Evolutionary conservation across 2,329 filamentous ascomycete species (phyloP).

Genomic region (Boeremia exigua): DNA sequence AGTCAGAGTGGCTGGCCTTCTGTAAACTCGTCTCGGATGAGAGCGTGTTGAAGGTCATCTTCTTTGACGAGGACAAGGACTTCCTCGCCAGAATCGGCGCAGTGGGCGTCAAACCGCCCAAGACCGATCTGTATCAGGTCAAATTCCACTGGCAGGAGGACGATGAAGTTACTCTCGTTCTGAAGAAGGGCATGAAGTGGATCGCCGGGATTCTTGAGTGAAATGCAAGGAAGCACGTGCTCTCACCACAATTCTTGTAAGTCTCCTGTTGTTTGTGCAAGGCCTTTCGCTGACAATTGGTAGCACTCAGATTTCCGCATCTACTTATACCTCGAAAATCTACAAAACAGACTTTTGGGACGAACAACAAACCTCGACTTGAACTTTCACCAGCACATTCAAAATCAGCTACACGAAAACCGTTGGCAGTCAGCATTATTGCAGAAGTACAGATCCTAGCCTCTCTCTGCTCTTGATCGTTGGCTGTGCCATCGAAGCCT

Average conservation of each 20-base stretch:
- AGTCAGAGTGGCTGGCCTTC: slow-evolving; percentile 10
- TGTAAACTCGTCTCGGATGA: slow-evolving; percentile 16
- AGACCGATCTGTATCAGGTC: slow-evolving; percentile 11
- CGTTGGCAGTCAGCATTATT: not conserved
- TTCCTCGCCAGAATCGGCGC: slow-evolving; percentile 10
- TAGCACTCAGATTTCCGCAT: not conserved
- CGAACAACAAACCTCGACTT: not conserved
- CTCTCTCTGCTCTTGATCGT: not conserved
- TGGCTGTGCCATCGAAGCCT: not conserved
- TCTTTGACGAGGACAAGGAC: slow-evolving; percentile 11
- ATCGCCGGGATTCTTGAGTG: slow-evolving; percentile 12
- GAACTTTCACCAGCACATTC: not conserved
- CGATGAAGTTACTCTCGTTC: slow-evolving; percentile 4
- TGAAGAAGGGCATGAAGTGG: slow-evolving; percentile 15
- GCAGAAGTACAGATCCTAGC: not conserved
- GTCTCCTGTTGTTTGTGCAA: not conserved
- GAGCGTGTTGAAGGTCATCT: slow-evolving; percentile 12
- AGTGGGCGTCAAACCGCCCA: slow-evolving; percentile 3
- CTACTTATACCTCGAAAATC: slow-evolving; percentile 1
- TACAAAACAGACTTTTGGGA: slow-evolving; percentile 10
- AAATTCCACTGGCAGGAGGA: slow-evolving; percentile 14
- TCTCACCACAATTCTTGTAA: not conserved
- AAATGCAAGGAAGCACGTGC: not conserved
- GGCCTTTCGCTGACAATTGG: not conserved
- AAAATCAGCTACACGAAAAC: not conserved